Evolutionary conservation across 441 rosid genomes (phyloP).

Genomic region (Croton laevigatus): DNA sequence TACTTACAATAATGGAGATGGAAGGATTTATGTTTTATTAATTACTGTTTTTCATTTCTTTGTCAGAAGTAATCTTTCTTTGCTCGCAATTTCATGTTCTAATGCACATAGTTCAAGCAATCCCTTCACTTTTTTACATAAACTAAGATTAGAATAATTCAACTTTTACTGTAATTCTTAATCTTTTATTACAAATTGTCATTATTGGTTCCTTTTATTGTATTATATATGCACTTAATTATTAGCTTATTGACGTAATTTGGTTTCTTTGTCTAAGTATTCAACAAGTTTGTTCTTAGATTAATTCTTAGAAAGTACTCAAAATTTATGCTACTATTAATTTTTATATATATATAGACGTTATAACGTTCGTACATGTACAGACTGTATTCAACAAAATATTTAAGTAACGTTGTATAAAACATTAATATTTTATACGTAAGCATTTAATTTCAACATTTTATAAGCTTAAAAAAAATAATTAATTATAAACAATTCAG

Average conservation of each 20-base stretch:
- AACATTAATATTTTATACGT: too few species aligned
- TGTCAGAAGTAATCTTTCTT: slow-evolving; percentile 31
- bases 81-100: slow-evolving; percentile 47
- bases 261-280: background rate
- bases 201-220: background rate
- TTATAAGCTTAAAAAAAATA: too few species aligned
- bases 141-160: slow-evolving; percentile 8
- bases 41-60: slow-evolving; percentile 13
- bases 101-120: slow-evolving; percentile 40
- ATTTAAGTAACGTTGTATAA: too few species aligned
- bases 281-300: background rate
- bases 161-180: slow-evolving; percentile 11
- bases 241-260: slow-evolving; percentile 13
- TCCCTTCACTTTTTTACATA: slow-evolving; percentile 18
- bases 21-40: too few species aligned
- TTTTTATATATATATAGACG: too few species aligned
- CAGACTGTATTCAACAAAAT: too few species aligned
- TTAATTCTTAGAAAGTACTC: too few species aligned
- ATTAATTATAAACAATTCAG: too few species aligned
- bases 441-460: too few species aligned
- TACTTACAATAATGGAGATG: too few species aligned
- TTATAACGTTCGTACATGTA: too few species aligned
- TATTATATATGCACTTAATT: background rate
- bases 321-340: too few species aligned
- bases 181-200: background rate